phyloP scores from a whole-genome alignment of 768 basidiomycete genomes.

The Xanthoconium stramineum region DNA sequence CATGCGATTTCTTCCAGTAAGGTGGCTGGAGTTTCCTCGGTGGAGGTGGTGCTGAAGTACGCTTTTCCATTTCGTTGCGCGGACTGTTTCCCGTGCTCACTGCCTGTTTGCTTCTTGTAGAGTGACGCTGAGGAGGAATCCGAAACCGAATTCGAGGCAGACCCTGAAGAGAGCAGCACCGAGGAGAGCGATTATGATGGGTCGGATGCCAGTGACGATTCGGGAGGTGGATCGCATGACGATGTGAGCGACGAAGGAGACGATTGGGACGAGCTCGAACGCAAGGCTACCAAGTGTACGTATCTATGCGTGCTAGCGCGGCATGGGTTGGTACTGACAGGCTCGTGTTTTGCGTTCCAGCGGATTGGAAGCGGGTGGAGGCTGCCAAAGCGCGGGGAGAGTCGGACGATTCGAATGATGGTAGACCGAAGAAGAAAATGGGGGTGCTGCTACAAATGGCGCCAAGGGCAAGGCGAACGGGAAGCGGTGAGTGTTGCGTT shows the following conservation, averaged over 20 bases:
- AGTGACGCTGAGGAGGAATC: too few relatives aligned
- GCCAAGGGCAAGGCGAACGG: too few relatives aligned
- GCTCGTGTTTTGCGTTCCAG: slow-evolving; percentile 24
- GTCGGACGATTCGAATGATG: slow-evolving; percentile 54
- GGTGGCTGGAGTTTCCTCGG: slow-evolving; percentile 89
- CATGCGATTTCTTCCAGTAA: too few relatives aligned
- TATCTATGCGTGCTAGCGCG: neutral
- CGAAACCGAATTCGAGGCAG: too few relatives aligned
- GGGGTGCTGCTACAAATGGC: too few relatives aligned
- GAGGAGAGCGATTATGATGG: slow-evolving; percentile 56
- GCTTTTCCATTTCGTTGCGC: slow-evolving; percentile 27
- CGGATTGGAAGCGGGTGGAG: slow-evolving; percentile 47
- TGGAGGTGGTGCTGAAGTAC: slow-evolving; percentile 36
- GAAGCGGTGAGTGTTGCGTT: too few relatives aligned
- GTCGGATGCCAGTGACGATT: too few relatives aligned
- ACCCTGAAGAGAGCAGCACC: too few relatives aligned
- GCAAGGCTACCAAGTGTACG: slow-evolving; percentile 85
- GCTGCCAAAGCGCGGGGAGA: slow-evolving; percentile 39
- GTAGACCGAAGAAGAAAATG: slow-evolving; percentile 46
- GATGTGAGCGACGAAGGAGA: slow-evolving; percentile 79
- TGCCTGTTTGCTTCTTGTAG: too few relatives aligned
- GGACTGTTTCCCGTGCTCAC: slow-evolving; percentile 33
- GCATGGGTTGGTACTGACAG: too few relatives aligned
- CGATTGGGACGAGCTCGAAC: slow-evolving; percentile 95
- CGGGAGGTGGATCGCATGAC: too few relatives aligned